Evolutionary conservation across 2,329 filamentous ascomycete genomes (phyloP), one percentile per base, ranked within the genome.

Genomic region (Colletotrichum coccodes): DNA sequence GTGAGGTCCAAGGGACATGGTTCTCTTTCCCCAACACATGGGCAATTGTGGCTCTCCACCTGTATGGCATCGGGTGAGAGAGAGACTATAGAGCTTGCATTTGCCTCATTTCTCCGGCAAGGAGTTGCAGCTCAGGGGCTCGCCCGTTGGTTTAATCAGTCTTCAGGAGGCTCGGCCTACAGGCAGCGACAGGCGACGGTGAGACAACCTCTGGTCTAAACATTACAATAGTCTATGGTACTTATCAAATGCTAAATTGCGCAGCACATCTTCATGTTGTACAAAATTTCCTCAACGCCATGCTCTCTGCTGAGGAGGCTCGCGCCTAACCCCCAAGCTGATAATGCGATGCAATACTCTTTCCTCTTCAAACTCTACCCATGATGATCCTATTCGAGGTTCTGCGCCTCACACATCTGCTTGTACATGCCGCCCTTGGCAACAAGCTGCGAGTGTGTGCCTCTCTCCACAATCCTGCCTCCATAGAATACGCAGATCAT

Each of bases 361-460:
- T 12, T 18, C 38, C 12, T 40, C 38, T 46, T 46, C 42, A 23
- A 12, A 18, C 7, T 34, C 26, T 12, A n/a, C 18, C 18, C 26
- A 1, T 40, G 4, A 23, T 21, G 34, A 28, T 21, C 53, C 40
- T 78, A 75, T 58, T 83, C 81, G 14, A 83, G 72, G 30, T 79
- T 81, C 70, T 84, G 81, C 1, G 79, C 79, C 75, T 84, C 75
- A 44, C 85, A 85, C 86, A 89, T 87, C 70, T 86, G 81, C 72
- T 82, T 84, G 73, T 89, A 89, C 60, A 84, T 72, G 0, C 85
- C 86, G 34, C 79, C 79, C 70, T 72, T 76, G 9, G 77, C 77
- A 40, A 91, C 79, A 71, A 92, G 79, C 73, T 90, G 87, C 6
- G 82, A 80, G 75, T 92, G 89, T 23, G 85, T 85, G n/a, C 91